phyloP scores from a whole-genome alignment of 1,284 basidiomycete genomes.

The Leccinum fallax region DNA sequence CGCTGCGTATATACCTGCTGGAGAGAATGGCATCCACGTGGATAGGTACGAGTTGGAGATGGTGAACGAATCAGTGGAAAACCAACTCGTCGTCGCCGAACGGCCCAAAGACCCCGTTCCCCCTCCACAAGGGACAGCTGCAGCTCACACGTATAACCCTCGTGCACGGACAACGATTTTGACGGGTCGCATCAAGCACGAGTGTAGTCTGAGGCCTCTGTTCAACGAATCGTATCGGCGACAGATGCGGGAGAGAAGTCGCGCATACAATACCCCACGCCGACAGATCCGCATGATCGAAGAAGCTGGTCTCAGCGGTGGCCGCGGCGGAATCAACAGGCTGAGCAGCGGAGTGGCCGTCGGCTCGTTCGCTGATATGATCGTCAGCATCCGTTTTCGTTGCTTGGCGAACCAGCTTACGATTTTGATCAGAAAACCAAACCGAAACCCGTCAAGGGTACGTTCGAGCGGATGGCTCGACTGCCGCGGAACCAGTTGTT shows the following conservation, averaged over 20 bases:
- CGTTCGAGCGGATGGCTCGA: constrained; percentile 83
- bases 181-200: constrained; percentile 75
- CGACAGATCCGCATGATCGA: constrained; percentile 53
- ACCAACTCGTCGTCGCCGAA: constrained; percentile 78
- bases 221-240: constrained; percentile 62
- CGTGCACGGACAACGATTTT: constrained; percentile 73
- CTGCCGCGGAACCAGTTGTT: constrained; percentile 82
- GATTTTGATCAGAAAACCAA: constrained; percentile 49
- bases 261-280: constrained; percentile 60
- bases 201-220: constrained; percentile 61
- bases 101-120: constrained; percentile 65
- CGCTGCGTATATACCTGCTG: constrained; percentile 41
- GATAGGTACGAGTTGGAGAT: constrained; percentile 79
- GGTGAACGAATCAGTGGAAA: constrained; percentile 73
- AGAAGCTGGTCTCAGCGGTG: constrained; percentile 55
- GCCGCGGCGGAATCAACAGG: constrained; percentile 67
- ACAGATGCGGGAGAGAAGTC: constrained; percentile 60
- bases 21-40: constrained; percentile 45
- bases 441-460: constrained; percentile 67
- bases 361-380: constrained; percentile 64
- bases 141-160: constrained; percentile 38
- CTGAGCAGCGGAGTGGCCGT: constrained; percentile 59
- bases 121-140: constrained; percentile 41
- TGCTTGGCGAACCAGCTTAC: background rate
- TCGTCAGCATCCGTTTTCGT: constrained; percentile 47